Evolutionary conservation across 2,329 filamentous ascomycete genomes (phyloP).

Genomic region (Monosporascus sp.): DNA sequence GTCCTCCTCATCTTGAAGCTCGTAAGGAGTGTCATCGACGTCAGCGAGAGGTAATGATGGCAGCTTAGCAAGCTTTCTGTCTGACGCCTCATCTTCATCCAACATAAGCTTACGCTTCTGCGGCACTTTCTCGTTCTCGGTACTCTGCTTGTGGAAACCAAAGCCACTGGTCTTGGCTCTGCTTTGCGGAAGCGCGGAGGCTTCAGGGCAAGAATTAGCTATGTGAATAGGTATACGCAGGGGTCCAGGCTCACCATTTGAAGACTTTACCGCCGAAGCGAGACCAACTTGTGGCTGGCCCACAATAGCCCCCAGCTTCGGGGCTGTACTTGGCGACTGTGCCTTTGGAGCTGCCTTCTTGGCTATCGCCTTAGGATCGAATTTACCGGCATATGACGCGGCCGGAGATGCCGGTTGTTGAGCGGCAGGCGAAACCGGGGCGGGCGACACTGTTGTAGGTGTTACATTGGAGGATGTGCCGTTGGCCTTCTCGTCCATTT

Average conservation of each 20-base stretch:
- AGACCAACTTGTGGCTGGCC: constrained; percentile 31
- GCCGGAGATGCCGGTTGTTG: constrained; percentile 46
- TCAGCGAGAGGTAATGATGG: constrained; percentile 68
- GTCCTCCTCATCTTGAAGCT: constrained; percentile 56
- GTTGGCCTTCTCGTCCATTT: constrained; percentile 67
- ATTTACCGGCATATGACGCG: constrained; percentile 67
- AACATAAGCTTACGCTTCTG: constrained; percentile 75
- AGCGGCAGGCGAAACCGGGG: constrained; percentile 44
- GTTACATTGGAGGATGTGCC: constrained; percentile 40
- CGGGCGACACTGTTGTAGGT: constrained; percentile 41
- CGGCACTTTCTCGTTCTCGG: constrained; percentile 60
- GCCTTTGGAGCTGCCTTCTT: constrained; percentile 65
- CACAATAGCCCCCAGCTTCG: constrained; percentile 45
- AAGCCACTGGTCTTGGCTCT: constrained; percentile 77
- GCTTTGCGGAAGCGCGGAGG: constrained; percentile 58
- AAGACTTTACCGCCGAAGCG: constrained; percentile 26
- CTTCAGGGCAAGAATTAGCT: constrained; percentile 26
- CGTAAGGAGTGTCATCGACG: constrained; percentile 54
- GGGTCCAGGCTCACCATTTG: constrained; percentile 29
- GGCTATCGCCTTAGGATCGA: constrained; percentile 79
- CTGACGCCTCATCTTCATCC: constrained; percentile 80
- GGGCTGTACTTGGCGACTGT: constrained; percentile 48
- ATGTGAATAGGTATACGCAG: neutral
- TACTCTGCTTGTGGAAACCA: constrained; percentile 65
- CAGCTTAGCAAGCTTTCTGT: constrained; percentile 86